A percentile compares a stretch with the other conserved stretches of the same genome.
phyloP scores from a whole-genome alignment of 164 flowering plant genomes.

The Vitis riparia region DNA sequence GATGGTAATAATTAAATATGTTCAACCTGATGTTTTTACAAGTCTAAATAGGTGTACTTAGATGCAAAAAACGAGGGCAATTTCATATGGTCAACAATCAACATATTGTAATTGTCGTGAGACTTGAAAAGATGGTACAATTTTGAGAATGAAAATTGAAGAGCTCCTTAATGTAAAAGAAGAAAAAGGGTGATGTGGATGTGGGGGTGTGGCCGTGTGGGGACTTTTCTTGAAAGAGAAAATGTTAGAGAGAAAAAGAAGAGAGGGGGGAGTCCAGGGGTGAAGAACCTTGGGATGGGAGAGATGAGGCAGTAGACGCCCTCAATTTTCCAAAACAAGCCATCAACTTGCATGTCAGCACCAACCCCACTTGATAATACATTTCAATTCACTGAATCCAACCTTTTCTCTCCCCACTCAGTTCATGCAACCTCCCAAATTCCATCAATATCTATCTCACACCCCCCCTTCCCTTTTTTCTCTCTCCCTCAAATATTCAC shows the following conservation, averaged over 20 bases:
- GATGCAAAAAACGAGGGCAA: no score
- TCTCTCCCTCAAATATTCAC: not conserved
- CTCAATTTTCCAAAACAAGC: constrained; percentile 24
- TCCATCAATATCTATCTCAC: constrained; percentile 1
- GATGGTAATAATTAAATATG: no score
- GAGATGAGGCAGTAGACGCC: not conserved
- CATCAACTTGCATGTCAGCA: constrained; percentile 32
- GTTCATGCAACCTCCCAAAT: constrained; percentile 5
- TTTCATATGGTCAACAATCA: no score
- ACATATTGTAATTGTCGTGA: no score
- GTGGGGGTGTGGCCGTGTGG: no score
- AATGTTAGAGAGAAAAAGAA: constrained; percentile 2
- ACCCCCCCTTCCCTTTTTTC: not conserved
- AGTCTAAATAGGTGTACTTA: no score
- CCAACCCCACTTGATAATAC: constrained; percentile 20
- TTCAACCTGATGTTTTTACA: no score
- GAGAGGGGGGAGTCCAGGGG: constrained; percentile 38
- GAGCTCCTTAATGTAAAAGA: no score
- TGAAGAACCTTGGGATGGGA: constrained; percentile 42
- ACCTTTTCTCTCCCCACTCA: constrained; percentile 20
- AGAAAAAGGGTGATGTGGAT: no score
- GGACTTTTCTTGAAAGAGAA: constrained; percentile 6
- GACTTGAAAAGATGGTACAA: no score
- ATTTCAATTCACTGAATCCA: constrained; percentile 43
- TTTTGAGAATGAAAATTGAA: no score